Percentiles rank a stretch among this genome's conserved stretches.
Conservation (phyloP, 2,329 filamentous ascomycete species). For the Colletotrichum sp. region DNA sequence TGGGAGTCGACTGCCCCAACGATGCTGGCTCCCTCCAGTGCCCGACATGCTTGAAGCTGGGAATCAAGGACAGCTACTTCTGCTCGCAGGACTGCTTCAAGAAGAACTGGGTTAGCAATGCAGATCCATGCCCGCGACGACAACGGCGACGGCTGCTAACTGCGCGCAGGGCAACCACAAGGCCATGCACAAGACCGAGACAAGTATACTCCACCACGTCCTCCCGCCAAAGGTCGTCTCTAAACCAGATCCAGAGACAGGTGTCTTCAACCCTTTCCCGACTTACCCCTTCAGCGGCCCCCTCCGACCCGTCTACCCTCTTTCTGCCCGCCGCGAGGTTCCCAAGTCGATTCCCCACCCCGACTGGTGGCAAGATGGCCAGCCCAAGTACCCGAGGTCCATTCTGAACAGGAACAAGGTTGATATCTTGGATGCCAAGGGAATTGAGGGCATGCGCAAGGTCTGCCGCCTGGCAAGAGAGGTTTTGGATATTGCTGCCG, state of each 20-base stretch:
- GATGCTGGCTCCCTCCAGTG: constrained; percentile 88
- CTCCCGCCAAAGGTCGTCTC: constrained; percentile 81
- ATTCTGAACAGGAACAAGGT: constrained; percentile 79
- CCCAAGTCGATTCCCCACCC: constrained; percentile 83
- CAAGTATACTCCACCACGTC: constrained; percentile 74
- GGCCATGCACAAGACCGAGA: constrained; percentile 79
- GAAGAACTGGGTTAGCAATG: constrained; percentile 84
- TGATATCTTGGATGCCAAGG: constrained; percentile 78
- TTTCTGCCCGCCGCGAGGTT: constrained; percentile 74
- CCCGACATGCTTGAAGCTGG: constrained; percentile 91
- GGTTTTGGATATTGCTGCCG: constrained; percentile 89
- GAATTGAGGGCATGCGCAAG: constrained; percentile 89
- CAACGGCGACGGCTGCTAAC: constrained; percentile 14
- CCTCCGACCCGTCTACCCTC: constrained; percentile 84
- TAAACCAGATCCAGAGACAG: constrained; percentile 91
- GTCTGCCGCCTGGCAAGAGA: constrained; percentile 87
- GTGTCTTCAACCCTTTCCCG: constrained; percentile 90
- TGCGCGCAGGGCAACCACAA: constrained; percentile 77
- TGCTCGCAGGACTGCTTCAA: constrained; percentile 99
- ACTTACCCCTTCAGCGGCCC: constrained; percentile 81
- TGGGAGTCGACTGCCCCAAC: constrained; percentile 83
- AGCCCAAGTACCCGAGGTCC: constrained; percentile 63
- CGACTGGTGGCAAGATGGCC: constrained; percentile 87
- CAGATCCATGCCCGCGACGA: not conserved
- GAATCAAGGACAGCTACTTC: constrained; percentile 89